Base-by-base conservation (phyloP, 495 filamentous ascomycete genomes). In the Lophiotrema nucula region DNA sequence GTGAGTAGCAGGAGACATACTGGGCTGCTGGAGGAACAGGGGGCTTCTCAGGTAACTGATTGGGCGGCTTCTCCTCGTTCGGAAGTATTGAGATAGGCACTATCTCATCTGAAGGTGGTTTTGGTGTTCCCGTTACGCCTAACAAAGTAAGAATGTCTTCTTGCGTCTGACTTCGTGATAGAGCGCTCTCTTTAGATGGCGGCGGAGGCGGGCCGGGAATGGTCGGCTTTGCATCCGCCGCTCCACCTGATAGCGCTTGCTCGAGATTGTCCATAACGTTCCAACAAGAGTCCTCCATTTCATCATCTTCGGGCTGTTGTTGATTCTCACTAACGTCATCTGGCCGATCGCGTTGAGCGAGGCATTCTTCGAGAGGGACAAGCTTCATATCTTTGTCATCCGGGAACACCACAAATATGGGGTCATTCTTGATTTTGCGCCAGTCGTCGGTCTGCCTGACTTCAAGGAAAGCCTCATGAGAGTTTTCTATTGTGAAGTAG, bases 71-170 rank as follows among this genome's bases (percentile, higher is more conserved):
- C 6, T 15, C 46, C 12, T 51, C 46, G 19, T 46, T 4, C 3
- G 19, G 10, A 8, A n/a, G n/a, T 13, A 39, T 37, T 18, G 51
- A 37, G 25, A 56, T 16, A n/a, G 31, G 25, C 15, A 50, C 19
- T 2, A 39, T 23, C 26, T 62, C 58, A 42, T 56, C 41, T 15
- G 58, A 73, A 18, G 67, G 64, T 23, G 67, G 58, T 52, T 72
- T 73, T 15, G 72, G 71, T 10, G 64, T 65, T 12, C 72, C 72
- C 5, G 69, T 73, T 11, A 73, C 71, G 23, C 72, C 71, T 26
- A 73, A 45, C 35, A 53, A 54, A 3, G 70, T 70, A 26, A 73
- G 64, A 19, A 73, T 59, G 38, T 71, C 70, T 55, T 74, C 72
- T 51, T 74, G 71, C 24, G 55, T 56, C 4, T 58, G 38, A 41